Percentiles rank a stretch among this genome's conserved stretches.
Evolutionary conservation across 2,329 filamentous ascomycete species (phyloP).

Genomic region (Neocatenulostroma microsporum): DNA sequence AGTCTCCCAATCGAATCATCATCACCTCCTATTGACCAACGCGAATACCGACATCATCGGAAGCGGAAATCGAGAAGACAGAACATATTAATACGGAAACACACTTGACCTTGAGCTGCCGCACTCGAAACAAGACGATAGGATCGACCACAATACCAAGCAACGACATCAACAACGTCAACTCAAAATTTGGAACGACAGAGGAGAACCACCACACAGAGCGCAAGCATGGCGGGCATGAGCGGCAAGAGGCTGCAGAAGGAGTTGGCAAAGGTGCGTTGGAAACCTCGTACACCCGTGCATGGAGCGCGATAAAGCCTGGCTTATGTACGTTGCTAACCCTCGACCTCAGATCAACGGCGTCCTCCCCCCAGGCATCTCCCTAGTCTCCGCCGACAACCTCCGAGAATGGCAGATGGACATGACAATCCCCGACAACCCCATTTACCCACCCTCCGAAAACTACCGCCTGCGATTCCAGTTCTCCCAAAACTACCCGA

Average conservation of each 20-base stretch:
- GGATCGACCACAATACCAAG: too few species aligned
- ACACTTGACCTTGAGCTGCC: too few species aligned
- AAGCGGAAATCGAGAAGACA: too few species aligned
- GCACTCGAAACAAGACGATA: too few species aligned
- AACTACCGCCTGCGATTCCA: conserved; percentile 79
- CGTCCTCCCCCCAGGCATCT: conserved; percentile 59
- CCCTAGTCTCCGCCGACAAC: conserved; percentile 70
- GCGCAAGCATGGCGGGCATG: conserved; percentile 26
- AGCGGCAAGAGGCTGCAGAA: conserved; percentile 37
- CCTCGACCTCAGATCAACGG: conserved; percentile 47
- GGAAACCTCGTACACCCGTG: neutral
- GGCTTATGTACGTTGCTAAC: too few species aligned
- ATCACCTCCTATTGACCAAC: too few species aligned
- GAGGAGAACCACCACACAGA: neutral
- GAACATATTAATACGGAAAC: too few species aligned
- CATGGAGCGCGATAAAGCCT: too few species aligned
- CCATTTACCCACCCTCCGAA: conserved; percentile 66
- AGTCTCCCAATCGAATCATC: too few species aligned
- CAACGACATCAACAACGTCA: too few species aligned
- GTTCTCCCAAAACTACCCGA: conserved; percentile 79
- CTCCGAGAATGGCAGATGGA: conserved; percentile 89
- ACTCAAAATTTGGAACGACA: too few species aligned
- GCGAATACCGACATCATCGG: too few species aligned
- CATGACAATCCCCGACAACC: conserved; percentile 88
- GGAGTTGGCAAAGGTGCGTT: conserved; percentile 49